Evolutionary conservation across 106 monocot species (phyloP).

Genomic region (Allium sativum): DNA sequence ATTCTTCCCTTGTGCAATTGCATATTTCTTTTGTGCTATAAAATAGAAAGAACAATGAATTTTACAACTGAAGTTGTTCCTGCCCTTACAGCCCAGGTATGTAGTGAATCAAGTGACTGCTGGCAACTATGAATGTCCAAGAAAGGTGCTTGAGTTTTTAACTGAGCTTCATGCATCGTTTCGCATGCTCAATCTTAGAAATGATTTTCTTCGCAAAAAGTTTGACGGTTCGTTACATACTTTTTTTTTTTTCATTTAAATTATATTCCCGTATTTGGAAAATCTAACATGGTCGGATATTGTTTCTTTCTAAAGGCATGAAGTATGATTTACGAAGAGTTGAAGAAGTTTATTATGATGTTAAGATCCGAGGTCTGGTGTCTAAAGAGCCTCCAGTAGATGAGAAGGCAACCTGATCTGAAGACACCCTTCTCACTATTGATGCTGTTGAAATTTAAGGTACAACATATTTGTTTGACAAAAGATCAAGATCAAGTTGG

Average conservation of each 20-base stretch:
- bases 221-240: constrained; percentile 74
- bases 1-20: no score
- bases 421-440: neutral
- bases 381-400: constrained; percentile 18
- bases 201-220: constrained; percentile 91
- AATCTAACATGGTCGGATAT: no score
- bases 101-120: constrained; percentile 93
- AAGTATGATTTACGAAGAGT: constrained; percentile 94
- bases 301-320: constrained; percentile 37
- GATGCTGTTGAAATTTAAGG: neutral
- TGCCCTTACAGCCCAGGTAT: constrained; percentile 72
- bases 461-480: neutral
- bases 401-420: constrained; percentile 2
- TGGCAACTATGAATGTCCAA: constrained; percentile 91
- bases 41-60: no score
- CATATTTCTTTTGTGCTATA: no score
- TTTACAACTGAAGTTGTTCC: no score
- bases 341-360: constrained; percentile 96
- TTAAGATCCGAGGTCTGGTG: constrained; percentile 85
- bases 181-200: constrained; percentile 92
- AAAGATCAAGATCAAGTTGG: neutral
- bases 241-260: no score
- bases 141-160: constrained; percentile 70
- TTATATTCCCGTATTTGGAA: no score
- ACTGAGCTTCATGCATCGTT: constrained; percentile 90